These are phyloP conservation scores for Diutina ranongensis DNA, from an alignment of 1,139 yeast genomes.

Conservation along the genomic window DNA sequence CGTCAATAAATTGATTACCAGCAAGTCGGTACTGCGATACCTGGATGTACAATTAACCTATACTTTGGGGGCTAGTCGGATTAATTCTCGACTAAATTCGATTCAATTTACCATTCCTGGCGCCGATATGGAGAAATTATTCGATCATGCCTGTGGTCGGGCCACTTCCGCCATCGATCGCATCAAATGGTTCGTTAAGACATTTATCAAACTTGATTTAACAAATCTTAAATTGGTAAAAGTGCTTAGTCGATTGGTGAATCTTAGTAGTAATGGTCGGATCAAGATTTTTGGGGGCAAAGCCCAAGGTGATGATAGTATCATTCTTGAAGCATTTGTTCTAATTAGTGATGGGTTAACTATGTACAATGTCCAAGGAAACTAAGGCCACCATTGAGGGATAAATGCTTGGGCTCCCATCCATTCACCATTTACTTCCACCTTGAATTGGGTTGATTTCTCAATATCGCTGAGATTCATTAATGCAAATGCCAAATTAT, in stretches of 20 bases:
- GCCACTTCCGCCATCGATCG: not conserved
- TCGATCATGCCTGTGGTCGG: not conserved
- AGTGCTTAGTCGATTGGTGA: not conserved
- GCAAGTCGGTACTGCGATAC: not conserved
- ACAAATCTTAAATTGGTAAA: not conserved
- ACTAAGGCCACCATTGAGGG: conserved; percentile 5
- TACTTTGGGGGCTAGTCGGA: not conserved
- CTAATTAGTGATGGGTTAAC: not conserved
- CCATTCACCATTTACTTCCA: not conserved
- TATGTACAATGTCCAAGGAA: not conserved
- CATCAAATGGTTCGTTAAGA: not conserved
- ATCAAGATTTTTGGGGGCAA: not conserved
- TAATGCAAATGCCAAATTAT: conserved; percentile 3
- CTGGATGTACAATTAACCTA: not conserved
- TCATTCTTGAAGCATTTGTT: not conserved
- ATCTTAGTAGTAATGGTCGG: not conserved
- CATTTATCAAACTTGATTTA: not conserved
- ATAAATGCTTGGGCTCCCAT: not conserved
- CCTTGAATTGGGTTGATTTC: not conserved
- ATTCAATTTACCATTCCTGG: not conserved
- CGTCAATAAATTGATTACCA: not conserved
- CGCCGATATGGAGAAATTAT: not conserved
- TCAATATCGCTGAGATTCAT: not conserved
- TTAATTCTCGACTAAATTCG: not conserved
- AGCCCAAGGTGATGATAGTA: not conserved